These are phyloP conservation scores for Candida sithepensis DNA, from an alignment of 805 yeast genomes.

Conservation along the genomic window DNA sequence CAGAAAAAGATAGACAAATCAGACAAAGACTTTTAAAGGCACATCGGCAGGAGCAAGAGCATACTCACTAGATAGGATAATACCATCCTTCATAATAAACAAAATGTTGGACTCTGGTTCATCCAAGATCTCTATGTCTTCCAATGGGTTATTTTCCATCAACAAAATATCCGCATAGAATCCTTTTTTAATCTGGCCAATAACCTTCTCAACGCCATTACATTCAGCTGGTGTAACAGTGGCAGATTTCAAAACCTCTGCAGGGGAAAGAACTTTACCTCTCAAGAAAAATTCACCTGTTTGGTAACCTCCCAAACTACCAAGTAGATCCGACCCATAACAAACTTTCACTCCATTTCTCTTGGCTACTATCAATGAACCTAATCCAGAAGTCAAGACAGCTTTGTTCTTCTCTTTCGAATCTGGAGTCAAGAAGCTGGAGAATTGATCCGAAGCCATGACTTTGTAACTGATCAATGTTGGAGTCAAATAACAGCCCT, in stretches of 20 bases:
- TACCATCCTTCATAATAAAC: conserved; percentile 26
- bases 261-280: conserved; percentile 20
- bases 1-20: not conserved
- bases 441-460: conserved; percentile 27
- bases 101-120: conserved; percentile 23
- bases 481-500: conserved; percentile 25
- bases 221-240: conserved; percentile 27
- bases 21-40: not conserved
- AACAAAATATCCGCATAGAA: conserved; percentile 26
- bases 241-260: conserved; percentile 27
- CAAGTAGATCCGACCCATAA: conserved; percentile 28
- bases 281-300: conserved; percentile 27
- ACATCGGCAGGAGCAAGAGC: conserved; percentile 1
- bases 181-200: conserved; percentile 27
- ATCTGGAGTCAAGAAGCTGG: conserved; percentile 17
- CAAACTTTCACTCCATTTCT: conserved; percentile 23
- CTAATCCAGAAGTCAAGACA: conserved; percentile 23
- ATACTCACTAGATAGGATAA: conserved; percentile 16
- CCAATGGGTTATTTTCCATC: conserved; percentile 24
- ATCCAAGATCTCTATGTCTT: conserved; percentile 23
- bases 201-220: conserved; percentile 12
- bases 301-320: conserved; percentile 25
- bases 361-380: conserved; percentile 20
- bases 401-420: conserved; percentile 17
- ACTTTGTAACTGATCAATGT: conserved; percentile 29